Evolutionary conservation across 2,329 filamentous ascomycete species (phyloP), one percentile per base, ranked within the genome.

Genomic region (Nannizziopsis barbatae): DNA sequence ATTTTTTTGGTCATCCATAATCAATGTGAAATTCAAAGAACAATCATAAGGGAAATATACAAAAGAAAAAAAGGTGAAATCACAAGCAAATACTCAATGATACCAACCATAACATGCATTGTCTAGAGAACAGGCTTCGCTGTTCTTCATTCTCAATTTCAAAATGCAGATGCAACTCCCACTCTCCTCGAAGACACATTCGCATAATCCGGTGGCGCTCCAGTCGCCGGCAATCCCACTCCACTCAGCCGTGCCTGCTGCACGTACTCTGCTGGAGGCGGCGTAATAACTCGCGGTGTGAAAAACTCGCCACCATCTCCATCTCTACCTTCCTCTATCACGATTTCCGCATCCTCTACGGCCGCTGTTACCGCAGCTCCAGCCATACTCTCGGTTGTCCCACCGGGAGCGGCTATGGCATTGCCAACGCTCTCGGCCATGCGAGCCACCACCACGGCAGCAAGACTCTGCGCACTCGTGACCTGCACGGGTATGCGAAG

Each of bases 401-500:
- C 22, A 7, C 33, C 17, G 4, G 48, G 33, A 6, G 32, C 42
- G 12, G 41, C 30, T 7, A 43, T 37, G 12, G 48, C 48, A 18
- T 52, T n/a, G 22, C 22, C 7, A 27, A 7, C 22, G 7, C 22
- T 27, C 22, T 27, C 22, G 7, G 22, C 22, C 22, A 27, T 27
- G 22, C 22, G 22, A 27, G 22, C 22, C 22, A 27, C 7, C 22
- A 27, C 22, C 22, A 27, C 22, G 22, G 22, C 22, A 27, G 22
- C 22, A 27, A 27, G 22, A 7, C 22, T 20, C 35, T 27, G 22
- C 22, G 22, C 22, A 27, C 22, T 27, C 22, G 57, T 62, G 37
- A 74, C 56, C 55, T 73, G 71, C 17, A 73, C 60, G 0, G 71
- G 71, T 0, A 72, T 43, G 17, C 64, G 66, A 15, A 73, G 57